These are phyloP conservation scores for Arthrinium puccinioides DNA, from an alignment of 2,329 filamentous ascomycete genomes.

Conservation along the genomic window DNA sequence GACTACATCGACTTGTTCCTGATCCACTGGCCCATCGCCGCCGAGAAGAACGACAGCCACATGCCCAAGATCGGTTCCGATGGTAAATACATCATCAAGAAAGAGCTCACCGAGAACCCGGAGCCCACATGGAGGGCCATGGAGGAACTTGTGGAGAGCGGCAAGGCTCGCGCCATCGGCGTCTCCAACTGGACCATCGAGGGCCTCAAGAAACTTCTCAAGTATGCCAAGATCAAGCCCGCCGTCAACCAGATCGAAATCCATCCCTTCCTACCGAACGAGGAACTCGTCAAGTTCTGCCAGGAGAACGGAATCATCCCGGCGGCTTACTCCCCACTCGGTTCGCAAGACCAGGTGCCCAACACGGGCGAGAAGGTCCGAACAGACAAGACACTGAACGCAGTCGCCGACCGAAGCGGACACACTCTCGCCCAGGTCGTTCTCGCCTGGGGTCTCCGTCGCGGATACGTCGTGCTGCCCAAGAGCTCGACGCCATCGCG, in stretches of 20 bases:
- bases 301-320: conserved; percentile 42
- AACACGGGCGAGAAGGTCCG: conserved; percentile 59
- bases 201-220: conserved; percentile 30
- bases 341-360: conserved; percentile 63
- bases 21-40: conserved; percentile 45
- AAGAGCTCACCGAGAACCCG: conserved; percentile 59
- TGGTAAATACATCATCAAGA: conserved; percentile 41
- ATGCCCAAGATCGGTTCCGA: conserved; percentile 36
- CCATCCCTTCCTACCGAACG: conserved; percentile 38
- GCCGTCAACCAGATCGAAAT: conserved; percentile 39
- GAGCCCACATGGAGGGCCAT: conserved; percentile 56
- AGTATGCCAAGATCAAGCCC: conserved; percentile 29
- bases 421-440: conserved; percentile 54
- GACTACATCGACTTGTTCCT: conserved; percentile 53
- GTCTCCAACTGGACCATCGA: conserved; percentile 38
- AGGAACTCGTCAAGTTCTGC: conserved; percentile 45
- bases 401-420: conserved; percentile 48
- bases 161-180: conserved; percentile 31
- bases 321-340: conserved; percentile 44
- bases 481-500: conserved; percentile 62
- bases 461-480: conserved; percentile 61
- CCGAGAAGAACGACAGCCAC: conserved; percentile 34
- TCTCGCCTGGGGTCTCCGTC: conserved; percentile 57
- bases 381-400: conserved; percentile 51
- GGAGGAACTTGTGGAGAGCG: conserved; percentile 33